Evolutionary conservation across 768 basidiomycete species (phyloP).

Genomic region (Amanita rubescens): DNA sequence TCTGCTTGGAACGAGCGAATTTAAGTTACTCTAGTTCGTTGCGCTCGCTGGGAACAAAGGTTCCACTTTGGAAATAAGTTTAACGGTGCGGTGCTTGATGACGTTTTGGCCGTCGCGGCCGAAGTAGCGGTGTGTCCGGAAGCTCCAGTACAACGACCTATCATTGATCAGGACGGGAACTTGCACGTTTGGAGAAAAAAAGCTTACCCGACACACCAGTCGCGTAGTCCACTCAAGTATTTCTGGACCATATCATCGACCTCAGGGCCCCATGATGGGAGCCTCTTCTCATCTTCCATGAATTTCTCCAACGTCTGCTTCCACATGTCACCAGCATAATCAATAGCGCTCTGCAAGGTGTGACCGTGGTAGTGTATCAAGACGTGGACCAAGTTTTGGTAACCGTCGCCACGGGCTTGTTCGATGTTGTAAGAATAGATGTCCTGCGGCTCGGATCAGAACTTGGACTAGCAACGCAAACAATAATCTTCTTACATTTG

Average conservation of each 20-base stretch:
- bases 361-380: constrained; percentile 55
- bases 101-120: constrained; percentile 47
- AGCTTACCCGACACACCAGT: constrained; percentile 66
- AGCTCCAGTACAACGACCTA: constrained; percentile 64
- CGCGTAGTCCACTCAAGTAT: constrained; percentile 57
- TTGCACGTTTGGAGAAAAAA: neutral
- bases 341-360: constrained; percentile 52
- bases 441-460: constrained; percentile 35
- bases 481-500: constrained; percentile 46
- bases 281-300: constrained; percentile 31
- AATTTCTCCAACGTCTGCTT: constrained; percentile 47
- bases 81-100: constrained; percentile 45
- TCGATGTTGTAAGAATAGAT: constrained; percentile 74
- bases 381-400: constrained; percentile 68
- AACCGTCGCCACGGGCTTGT: constrained; percentile 53
- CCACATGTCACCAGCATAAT: constrained; percentile 59
- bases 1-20: neutral
- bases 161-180: constrained; percentile 3
- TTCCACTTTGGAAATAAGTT: constrained; percentile 27
- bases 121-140: constrained; percentile 63
- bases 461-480: neutral
- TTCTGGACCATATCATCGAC: constrained; percentile 49
- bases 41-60: neutral
- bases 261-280: constrained; percentile 60
- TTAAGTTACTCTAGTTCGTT: neutral